Conservation (phyloP, 2,329 filamentous ascomycete species). For the Torrubiella hemipterigena region DNA sequence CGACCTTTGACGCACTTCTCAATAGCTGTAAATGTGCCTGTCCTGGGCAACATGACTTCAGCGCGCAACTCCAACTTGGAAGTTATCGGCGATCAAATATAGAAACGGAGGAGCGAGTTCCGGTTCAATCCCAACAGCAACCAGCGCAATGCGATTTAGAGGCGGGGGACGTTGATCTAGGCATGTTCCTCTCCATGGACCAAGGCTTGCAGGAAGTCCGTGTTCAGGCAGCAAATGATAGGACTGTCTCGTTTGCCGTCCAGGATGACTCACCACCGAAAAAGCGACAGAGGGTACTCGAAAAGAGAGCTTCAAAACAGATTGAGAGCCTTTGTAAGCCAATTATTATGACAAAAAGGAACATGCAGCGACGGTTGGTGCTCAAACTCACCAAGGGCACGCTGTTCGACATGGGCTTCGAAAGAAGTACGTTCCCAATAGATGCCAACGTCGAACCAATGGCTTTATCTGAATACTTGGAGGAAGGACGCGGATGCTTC, state of each 20-base stretch:
- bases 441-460: slow-evolving; percentile 1
- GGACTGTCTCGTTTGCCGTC: not conserved
- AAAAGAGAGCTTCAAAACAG: too few species aligned
- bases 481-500: not conserved
- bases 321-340: slow-evolving; percentile 3
- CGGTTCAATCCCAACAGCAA: too few species aligned
- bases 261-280: too few species aligned
- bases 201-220: slow-evolving; percentile 3
- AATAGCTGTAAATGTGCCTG: not conserved
- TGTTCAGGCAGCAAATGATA: not conserved
- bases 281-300: too few species aligned
- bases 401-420: slow-evolving; percentile 1
- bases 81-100: not conserved
- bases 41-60: not conserved
- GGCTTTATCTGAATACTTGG: not conserved
- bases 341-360: slow-evolving; percentile 1
- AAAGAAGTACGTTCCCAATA: slow-evolving; percentile 1
- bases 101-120: too few species aligned
- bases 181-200: slow-evolving; percentile 4
- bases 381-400: not conserved
- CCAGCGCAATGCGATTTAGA: too few species aligned
- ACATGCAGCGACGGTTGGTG: not conserved
- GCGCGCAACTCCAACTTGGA: slow-evolving; percentile 1
- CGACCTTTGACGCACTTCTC: slow-evolving; percentile 2
- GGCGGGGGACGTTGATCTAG: not conserved